Base-by-base conservation (phyloP, 148 eudicot species). In the Mesembryanthemum crystallinum region DNA sequence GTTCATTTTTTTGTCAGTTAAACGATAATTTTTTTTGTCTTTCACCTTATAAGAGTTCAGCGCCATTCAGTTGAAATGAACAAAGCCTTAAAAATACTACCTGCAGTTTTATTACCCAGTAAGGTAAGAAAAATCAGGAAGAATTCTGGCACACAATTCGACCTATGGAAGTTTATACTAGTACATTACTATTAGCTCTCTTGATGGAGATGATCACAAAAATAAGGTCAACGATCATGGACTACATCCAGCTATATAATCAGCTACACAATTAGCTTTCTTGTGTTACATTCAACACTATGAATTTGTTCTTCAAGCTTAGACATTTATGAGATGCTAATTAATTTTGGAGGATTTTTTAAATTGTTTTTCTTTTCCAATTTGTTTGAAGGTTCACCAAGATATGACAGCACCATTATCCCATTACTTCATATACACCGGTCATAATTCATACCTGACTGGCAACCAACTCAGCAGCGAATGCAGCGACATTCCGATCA, bases 401-500 rank as follows among this genome's bases (percentile, higher is more conserved):
- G 86, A 88, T 59, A 89, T 88, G 92, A 85, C 8, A 23, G 84
- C 86, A n/a, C 94, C 97, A 5, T 76, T 92, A 79, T 87, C 97
- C 11, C 88, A 92, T 79, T 92, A 92, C 71, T 92, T 86, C 82
- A 84, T 92, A 72, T 89, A 84, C 79, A 89, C 97, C 0, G 91
- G 94, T 12, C 97, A 92, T 63, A 92, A 92, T 69, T 88, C 97
- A 11, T 92, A 92, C 72, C 72, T 92, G 5, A 92, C 92, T 1
- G 97, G 97, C 25, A 92, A 92, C 54, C 96, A 91, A 62, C 66
- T 91, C 63, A 87, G 85, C 42, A 91, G 96, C 32, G 87, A 86
- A 10, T 86, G 88, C 58, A 91, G 96, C 27, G 91, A 84, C 9
- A 75, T 86, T 54, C 96, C 96, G 2, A 87, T 91, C 55, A 81